Conservation (phyloP, 2,329 filamentous ascomycete species). For the Ploettnerulaceae sp. region DNA sequence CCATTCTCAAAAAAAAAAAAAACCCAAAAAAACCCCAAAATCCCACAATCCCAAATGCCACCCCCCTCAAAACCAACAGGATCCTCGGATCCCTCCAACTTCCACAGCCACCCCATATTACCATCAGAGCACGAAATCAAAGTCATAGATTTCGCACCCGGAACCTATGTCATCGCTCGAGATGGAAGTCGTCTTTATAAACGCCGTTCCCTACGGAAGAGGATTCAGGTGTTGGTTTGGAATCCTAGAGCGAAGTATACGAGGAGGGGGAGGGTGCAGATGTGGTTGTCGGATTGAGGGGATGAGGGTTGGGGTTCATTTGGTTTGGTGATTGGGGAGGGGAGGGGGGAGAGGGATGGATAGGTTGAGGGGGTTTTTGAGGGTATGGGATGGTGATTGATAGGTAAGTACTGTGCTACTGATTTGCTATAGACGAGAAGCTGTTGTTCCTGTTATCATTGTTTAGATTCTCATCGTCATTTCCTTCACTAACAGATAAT, state of each 20-base stretch:
- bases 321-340: neutral
- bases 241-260: slow-evolving; percentile 12
- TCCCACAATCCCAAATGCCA: neutral
- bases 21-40: no score
- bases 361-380: no score
- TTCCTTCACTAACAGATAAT: no score
- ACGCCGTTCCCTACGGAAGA: neutral
- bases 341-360: neutral
- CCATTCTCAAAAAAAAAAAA: no score
- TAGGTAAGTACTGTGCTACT: no score
- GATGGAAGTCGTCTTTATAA: neutral
- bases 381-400: no score
- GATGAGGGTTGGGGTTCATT: no score
- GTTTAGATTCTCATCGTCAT: no score
- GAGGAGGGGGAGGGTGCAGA: slow-evolving; percentile 9
- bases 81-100: neutral
- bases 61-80: neutral
- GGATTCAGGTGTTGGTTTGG: slow-evolving; percentile 3
- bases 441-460: no score
- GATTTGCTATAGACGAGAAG: no score
- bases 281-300: neutral
- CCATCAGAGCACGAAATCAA: slow-evolving; percentile 3
- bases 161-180: neutral
- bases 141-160: slow-evolving; percentile 9
- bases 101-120: no score